Evolutionary conservation across 1,139 yeast genomes (phyloP), one percentile per base, ranked within the genome.

Genomic region (Pichia sp.): DNA sequence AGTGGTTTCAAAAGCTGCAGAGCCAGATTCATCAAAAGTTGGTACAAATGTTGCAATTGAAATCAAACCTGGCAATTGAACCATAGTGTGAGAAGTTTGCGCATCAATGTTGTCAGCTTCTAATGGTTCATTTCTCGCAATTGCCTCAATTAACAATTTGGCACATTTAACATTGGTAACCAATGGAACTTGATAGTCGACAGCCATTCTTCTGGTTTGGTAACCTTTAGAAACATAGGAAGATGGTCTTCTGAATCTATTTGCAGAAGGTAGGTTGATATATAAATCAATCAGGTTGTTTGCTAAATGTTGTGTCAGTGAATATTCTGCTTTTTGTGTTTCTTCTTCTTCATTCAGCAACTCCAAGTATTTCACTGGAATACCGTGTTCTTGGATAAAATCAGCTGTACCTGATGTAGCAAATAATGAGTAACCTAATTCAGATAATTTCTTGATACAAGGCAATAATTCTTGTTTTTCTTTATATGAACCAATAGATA

Each of bases 401-500:
- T 93, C 98, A 52, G 97, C 96, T 53, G 98, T 93, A 71, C 98
- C 99, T 31, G 98, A 88, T 53, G 99, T 93, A 34, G 97, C 98
- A 67, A 89, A 93, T 56, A 93, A 71, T 59, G 81, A 81, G 74
- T 71, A 93, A 43, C 96, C 97, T 63, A 86, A 67, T 60, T 84
- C 85, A 62, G 79, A 71, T 50, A 93, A 71, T 62, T 81, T 84
- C 62, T 72, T 72, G 54, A 93, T 89, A 26, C 93, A 76, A 41
- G 98, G 97, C 52, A 93, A 68, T 56, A 93, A 72, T 65, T 93
- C 98, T 58, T 76, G 80, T 70, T 93, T 93, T 68, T 93, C 98
- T 68, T 91, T 91, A 71, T 69, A 93, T n/a, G 97, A 89, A 66
- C 99, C 99, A 63, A 93, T 78, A 30, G 97, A 89, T 58, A 93